phyloP scores from a whole-genome alignment of 805 yeast genomes.

The Candida easanensis region DNA sequence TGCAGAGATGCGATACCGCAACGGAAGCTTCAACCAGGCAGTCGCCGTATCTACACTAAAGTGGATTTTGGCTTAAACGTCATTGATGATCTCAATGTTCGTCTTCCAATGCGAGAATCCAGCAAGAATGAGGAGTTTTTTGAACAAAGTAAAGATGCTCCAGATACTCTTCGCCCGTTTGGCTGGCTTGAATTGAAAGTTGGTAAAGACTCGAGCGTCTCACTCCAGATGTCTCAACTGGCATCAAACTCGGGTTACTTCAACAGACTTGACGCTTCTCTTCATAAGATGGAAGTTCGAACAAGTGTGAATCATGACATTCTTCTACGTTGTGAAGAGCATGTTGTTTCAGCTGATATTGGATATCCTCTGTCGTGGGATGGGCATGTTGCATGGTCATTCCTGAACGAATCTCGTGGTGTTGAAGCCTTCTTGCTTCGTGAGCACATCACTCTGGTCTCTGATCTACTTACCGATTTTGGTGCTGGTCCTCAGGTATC shows the following conservation, averaged over 20 bases:
- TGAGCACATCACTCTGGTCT: slow-evolving; percentile 73
- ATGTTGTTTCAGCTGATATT: slow-evolving; percentile 51
- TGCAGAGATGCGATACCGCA: slow-evolving; percentile 53
- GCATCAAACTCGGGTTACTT: slow-evolving; percentile 57
- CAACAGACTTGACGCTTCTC: slow-evolving; percentile 42
- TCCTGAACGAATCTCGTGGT: slow-evolving; percentile 49
- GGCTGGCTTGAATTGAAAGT: slow-evolving; percentile 88
- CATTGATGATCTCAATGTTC: slow-evolving; percentile 61
- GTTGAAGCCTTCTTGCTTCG: slow-evolving; percentile 65
- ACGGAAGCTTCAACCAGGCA: slow-evolving; percentile 45
- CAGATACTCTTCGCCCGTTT: slow-evolving; percentile 58
- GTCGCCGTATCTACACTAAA: slow-evolving; percentile 51
- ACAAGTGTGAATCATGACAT: slow-evolving; percentile 90
- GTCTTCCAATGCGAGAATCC: slow-evolving; percentile 81
- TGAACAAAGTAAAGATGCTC: slow-evolving; percentile 29
- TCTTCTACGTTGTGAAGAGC: slow-evolving; percentile 58
- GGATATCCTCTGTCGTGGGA: slow-evolving; percentile 84
- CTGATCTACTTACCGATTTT: slow-evolving; percentile 77
- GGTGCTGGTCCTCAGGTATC: slow-evolving; percentile 66
- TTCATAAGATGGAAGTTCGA: slow-evolving; percentile 60
- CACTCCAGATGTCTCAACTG: slow-evolving; percentile 45
- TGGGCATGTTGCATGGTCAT: slow-evolving; percentile 67
- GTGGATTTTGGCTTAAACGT: slow-evolving; percentile 55
- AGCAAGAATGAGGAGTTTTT: slow-evolving; percentile 64
- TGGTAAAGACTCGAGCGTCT: slow-evolving; percentile 48